These are phyloP conservation scores for Tuber microsphaerosporum DNA, from an alignment of 495 filamentous ascomycete species.

Conservation along the genomic window DNA sequence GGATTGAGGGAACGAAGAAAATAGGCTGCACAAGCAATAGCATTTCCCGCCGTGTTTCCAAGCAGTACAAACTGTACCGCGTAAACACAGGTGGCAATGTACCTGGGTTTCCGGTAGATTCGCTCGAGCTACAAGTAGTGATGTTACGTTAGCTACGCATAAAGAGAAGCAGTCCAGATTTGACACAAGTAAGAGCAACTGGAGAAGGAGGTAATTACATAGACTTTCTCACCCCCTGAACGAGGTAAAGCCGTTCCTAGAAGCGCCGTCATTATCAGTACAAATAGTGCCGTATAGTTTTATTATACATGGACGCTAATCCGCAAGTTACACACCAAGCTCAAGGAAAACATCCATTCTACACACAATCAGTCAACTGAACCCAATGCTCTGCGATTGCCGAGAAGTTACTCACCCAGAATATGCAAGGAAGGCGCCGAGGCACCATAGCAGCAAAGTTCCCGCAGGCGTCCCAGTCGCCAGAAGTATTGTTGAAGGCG, in stretches of 20 bases:
- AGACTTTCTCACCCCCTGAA: slow-evolving; percentile 51
- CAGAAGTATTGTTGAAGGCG: slow-evolving; percentile 40
- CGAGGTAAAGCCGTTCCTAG: slow-evolving; percentile 43
- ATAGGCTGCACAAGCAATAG: slow-evolving; percentile 45
- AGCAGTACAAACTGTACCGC: slow-evolving; percentile 48
- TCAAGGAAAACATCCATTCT: slow-evolving; percentile 26
- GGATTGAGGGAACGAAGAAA: slow-evolving; percentile 41
- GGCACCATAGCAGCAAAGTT: slow-evolving; percentile 52
- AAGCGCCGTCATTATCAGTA: neutral
- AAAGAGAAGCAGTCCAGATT: neutral
- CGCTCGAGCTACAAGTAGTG: slow-evolving; percentile 44
- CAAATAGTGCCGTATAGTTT: neutral
- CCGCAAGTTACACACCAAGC: slow-evolving; percentile 14
- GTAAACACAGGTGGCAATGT: slow-evolving; percentile 47
- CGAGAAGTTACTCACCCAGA: slow-evolving; percentile 13
- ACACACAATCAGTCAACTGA: neutral
- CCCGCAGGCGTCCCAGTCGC: slow-evolving; percentile 49
- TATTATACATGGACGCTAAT: neutral
- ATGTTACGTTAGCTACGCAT: neutral
- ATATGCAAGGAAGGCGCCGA: slow-evolving; percentile 38
- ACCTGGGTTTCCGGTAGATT: slow-evolving; percentile 43
- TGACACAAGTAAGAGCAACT: neutral
- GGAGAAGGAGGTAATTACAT: slow-evolving; percentile 42
- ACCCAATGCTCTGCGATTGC: neutral
- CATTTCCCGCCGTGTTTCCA: slow-evolving; percentile 50